Percentiles rank a stretch among this genome's conserved stretches.
These are phyloP conservation scores for Herpetospermum pedunculosum DNA, from an alignment of 306 rosid species.

Conservation along the genomic window DNA sequence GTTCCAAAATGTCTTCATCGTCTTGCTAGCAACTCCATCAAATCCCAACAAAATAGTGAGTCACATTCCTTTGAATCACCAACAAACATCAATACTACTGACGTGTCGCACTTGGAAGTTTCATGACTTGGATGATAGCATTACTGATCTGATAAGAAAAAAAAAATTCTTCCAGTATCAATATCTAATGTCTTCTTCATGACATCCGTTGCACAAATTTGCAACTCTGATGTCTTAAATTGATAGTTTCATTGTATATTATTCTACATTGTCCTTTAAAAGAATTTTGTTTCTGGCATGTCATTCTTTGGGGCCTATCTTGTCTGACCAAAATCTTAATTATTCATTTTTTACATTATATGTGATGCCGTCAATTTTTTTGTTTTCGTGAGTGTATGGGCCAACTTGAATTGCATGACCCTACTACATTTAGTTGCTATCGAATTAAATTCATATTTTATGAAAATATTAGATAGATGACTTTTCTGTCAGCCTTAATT, in stretches of 20 bases:
- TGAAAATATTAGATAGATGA: not conserved
- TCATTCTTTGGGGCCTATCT: not conserved
- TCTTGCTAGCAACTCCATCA: not conserved
- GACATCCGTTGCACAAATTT: not conserved
- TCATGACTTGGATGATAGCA: not conserved
- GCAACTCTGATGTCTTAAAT: not conserved
- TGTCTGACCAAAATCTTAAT: not conserved
- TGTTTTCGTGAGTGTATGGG: no score
- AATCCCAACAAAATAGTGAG: not conserved
- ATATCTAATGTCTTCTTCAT: not conserved
- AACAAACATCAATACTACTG: not conserved
- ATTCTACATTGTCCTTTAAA: not conserved
- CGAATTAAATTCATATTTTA: constrained; percentile 6
- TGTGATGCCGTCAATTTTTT: not conserved
- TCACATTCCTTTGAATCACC: not conserved
- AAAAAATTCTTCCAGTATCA: not conserved
- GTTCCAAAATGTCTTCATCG: not conserved
- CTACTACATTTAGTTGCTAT: no score
- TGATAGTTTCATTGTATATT: not conserved
- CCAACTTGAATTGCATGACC: no score
- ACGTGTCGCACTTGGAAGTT: not conserved
- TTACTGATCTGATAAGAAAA: not conserved
- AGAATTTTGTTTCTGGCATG: not conserved
- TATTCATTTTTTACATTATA: not conserved
- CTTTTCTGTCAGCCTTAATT: not conserved